Evolutionary conservation across 352 stramenopile species (phyloP), one percentile per base, ranked within the genome.

Genomic region (Globisporangium recalcitrans): DNA sequence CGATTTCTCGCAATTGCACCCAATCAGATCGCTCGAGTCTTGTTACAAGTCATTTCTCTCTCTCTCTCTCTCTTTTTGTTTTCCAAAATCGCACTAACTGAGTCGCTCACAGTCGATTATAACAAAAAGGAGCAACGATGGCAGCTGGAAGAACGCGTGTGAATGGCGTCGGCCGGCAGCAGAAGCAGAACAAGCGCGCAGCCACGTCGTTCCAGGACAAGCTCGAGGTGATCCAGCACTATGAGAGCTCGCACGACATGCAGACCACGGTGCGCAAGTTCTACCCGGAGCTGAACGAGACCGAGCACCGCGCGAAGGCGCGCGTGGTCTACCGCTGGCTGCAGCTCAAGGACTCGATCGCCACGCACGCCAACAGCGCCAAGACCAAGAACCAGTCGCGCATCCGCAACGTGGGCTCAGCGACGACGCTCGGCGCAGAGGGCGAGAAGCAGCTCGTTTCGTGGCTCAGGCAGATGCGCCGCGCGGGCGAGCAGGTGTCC

Each of bases 111-210:
- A 62, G 47, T 38, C 34, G 38, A 19, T 19, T 54, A 54, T 29
- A 44, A 44, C 56, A 62, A 40, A 26, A n/a, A 60, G 36, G n/a
- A 59, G 29, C 54, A 10, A 38, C 9, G 22, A 56, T 55, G 44
- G 31, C 21, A 27, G 46, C 46, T 1, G 57, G 57, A 10, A n/a
- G 57, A 2, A 31, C 49, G 21, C 57, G 57, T 46, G 31, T 63
- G 29, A 48, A 63, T 19, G 58, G 58, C 58, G 19, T 21, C 3
- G 58, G 58, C 19, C 48, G 58, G 34, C 58, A 52, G 32, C 31
- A 64, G 48, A 64, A 64, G 58, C 58, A 64, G 58, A 27, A 58
- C 58, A 64, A 64, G 58, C 58, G 58, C 48, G 47, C 58, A 21
- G 49, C 58, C 16, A 64, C 58, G 48, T 58, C 58, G 58, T 64